Evolutionary conservation across 257 asterid genomes (phyloP), one percentile per base, ranked within the genome.

Genomic region (Petrea volubilis): DNA sequence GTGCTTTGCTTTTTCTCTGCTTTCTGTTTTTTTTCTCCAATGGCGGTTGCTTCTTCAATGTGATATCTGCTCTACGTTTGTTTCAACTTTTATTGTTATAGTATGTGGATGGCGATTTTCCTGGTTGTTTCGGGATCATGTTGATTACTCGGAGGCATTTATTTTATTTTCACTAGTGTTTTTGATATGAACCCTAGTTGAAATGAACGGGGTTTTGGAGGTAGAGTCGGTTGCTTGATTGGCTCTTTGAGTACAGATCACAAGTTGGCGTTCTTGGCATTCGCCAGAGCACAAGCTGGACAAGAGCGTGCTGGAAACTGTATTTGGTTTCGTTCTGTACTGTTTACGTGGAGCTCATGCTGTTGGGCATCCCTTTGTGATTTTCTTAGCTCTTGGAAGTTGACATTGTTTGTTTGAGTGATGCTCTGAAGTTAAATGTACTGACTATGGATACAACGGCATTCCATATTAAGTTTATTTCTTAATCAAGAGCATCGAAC

Each of bases 1-100:
- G 90, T 87, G 68, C 50, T 80, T 65, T 71, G 23, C 41, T 55
- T 44, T 57, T 31, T 58, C 58, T 38, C 27, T 52, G 27, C 5
- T 23, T 3, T 27, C 44, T 27, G 31, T 8, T n/a, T 25, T 25
- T 56, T 2, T 4, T 7, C 2, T 2, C 50, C 1, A 11, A 24
- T 63, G 29, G 50, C 7, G 33, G 33, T 40, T 60, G 41, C 31
- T 73, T 17, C 59, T 66, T 73, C 73, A 34, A 23, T 36, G 21
- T 29, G 43, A 64, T 55, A 40, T 64, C 61, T 71, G 44, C 23
- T 64, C 17, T 70, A 27, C 29, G 15, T 15, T 59, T 27, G 38
- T 10, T 41, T 1, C 1, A 31, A 7, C 28, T 64, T 1, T 27
- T 33, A 2, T 52, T 21, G 2, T 40, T 49, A 6, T 13, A 20